Percentiles rank a stretch among this genome's conserved stretches.
Conservation (phyloP, 345 rosid species). For the Moricandia moricandioides region DNA sequence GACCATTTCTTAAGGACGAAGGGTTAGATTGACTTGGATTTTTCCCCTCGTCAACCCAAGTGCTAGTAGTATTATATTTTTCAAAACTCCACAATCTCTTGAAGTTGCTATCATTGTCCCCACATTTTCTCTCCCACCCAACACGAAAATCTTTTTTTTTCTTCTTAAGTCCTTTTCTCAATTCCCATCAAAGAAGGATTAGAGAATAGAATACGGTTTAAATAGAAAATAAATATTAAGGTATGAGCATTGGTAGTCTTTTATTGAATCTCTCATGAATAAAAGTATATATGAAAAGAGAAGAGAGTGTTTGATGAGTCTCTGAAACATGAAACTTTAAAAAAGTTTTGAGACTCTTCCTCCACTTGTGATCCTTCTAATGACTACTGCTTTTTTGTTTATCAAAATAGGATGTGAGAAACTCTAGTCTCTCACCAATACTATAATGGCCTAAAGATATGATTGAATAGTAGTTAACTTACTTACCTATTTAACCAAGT, state of each 20-base stretch:
- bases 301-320: too few species aligned
- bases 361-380: too few species aligned
- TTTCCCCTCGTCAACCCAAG: constrained; percentile 30
- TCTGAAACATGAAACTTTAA: too few species aligned
- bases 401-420: too few species aligned
- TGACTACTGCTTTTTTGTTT: too few species aligned
- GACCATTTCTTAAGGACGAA: constrained; percentile 24
- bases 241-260: too few species aligned
- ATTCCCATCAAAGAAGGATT: constrained; percentile 29
- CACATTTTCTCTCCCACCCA: constrained; percentile 37
- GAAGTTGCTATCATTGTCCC: constrained; percentile 31
- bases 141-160: constrained; percentile 3
- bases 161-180: not conserved
- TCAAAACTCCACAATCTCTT: constrained; percentile 23
- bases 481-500: constrained; percentile 13
- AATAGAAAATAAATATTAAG: constrained; percentile 4
- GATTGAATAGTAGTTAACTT: constrained; percentile 20
- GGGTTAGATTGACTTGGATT: constrained; percentile 30
- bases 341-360: too few species aligned
- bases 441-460: not conserved
- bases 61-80: constrained; percentile 3
- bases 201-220: constrained; percentile 7
- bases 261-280: too few species aligned
- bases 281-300: too few species aligned
- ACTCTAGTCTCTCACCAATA: too few species aligned